Conservation (phyloP, 805 yeast genomes). For the Saccharomycopsis sp. region DNA sequence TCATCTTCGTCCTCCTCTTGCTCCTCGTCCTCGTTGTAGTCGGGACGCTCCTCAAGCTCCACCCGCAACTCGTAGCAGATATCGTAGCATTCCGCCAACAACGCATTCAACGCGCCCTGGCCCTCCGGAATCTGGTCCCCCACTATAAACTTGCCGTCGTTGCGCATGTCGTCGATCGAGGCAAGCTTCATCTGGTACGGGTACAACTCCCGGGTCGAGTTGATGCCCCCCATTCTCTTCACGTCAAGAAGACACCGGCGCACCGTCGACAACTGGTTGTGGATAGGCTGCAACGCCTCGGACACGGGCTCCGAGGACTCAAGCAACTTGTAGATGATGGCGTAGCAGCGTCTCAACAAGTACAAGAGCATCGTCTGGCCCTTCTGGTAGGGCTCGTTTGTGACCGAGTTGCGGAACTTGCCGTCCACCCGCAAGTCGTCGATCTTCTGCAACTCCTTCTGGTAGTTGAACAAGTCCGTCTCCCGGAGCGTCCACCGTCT, state of each 20-base stretch:
- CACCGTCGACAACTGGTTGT: conserved; percentile 88
- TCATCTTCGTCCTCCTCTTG: conserved; percentile 20
- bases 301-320: conserved; percentile 94
- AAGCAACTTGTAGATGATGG: conserved; percentile 78
- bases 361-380: conserved; percentile 65
- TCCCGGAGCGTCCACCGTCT: conserved; percentile 97
- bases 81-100: conserved; percentile 91
- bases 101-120: conserved; percentile 89
- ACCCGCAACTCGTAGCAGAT: conserved; percentile 84
- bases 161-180: conserved; percentile 76
- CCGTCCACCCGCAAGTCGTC: conserved; percentile 68
- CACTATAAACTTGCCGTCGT: conserved; percentile 87
- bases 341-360: conserved; percentile 82
- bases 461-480: conserved; percentile 84
- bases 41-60: conserved; percentile 57
- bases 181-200: conserved; percentile 95
- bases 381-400: conserved; percentile 31
- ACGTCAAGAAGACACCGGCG: conserved; percentile 85
- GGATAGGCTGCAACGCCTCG: conserved; percentile 88
- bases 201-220: conserved; percentile 80
- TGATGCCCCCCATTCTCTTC: conserved; percentile 87
- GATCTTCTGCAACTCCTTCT: conserved; percentile 62
- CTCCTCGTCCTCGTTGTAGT: neutral
- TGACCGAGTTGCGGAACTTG: conserved; percentile 33
- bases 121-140: conserved; percentile 94